Base-by-base conservation (phyloP, 768 basidiomycete species). In the Collybiopsis confluens region DNA sequence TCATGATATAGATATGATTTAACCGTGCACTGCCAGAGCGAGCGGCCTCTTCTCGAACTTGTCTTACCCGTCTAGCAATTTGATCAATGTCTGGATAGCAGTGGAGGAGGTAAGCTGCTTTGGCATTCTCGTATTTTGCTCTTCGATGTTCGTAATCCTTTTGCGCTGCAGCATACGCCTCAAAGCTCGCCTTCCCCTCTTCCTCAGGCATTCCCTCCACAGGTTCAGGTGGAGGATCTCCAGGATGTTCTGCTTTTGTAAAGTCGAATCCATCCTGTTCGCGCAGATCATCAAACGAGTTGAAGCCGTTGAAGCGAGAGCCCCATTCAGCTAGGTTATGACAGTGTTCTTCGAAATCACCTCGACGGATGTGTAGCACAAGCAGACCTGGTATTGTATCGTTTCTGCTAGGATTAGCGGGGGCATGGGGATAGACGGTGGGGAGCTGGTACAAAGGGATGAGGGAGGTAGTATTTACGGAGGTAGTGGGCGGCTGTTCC, bases 311-410 rank as follows among this genome's bases (percentile, higher is more conserved):
- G 64, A 68, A 84, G 2, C 59, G 54, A 8, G 77, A 67, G 9
- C 58, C 58, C 69, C 71, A 76, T 23, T 66, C 60, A 0, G 68
- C 70, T 20, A 83, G 71, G 24, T 68, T 59, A 24, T 24, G 1
- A 61, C 83, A 84, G 60, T 83, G 81, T 2, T 63, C 61, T 41
- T 65, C 64, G 60, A 77, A 83, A 62, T 83, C 82, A 24, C 83
- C 83, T 15, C 80, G 72, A 4, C 83, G 77, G 26, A 85, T 59
- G 59, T 85, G 82, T 0, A 85, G 61, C 11, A 73, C 83, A 27
- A 86, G 70, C 3, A 86, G 64, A 6, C 82, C 81, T 1, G 72
- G 35, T n/a, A 53, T 43, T 8, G 52, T 52, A 20, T 52, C 40
- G 23, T 56, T 30, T 13, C 44, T 27, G 16, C 27, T 37, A 15